Conservation (phyloP, 2,329 filamentous ascomycete species). For the Pseudogymnoascus verrucosus region DNA sequence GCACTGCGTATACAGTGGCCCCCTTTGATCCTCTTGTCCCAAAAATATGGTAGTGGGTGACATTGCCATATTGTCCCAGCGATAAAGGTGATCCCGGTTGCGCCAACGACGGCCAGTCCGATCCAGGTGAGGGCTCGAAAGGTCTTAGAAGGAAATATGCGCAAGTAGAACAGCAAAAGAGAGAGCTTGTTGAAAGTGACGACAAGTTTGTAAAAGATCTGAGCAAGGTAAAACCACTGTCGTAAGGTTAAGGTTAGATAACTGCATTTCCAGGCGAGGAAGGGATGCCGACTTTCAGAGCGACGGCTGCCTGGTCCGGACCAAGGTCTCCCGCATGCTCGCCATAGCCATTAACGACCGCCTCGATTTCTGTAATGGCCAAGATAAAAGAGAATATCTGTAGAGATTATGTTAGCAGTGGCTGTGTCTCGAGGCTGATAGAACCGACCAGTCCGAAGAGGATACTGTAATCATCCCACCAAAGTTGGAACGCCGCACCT, state of each 20-base stretch:
- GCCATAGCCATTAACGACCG: not conserved
- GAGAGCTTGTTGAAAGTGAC: constrained; percentile 34
- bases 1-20: constrained; percentile 35
- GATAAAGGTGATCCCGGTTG: constrained; percentile 28
- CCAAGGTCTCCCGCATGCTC: not conserved
- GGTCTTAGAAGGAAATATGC: constrained; percentile 31
- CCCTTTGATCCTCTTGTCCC: constrained; percentile 30
- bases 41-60: constrained; percentile 33
- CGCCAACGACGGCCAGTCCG: constrained; percentile 27
- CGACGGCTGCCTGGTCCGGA: not conserved
- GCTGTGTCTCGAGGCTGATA: not conserved
- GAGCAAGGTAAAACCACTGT: constrained; percentile 25
- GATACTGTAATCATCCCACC: not conserved
- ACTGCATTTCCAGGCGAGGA: not conserved
- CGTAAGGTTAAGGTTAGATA: constrained; percentile 16
- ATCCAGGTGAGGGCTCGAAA: constrained; percentile 29
- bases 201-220: constrained; percentile 33
- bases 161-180: constrained; percentile 35
- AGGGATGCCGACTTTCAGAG: not conserved
- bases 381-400: not conserved
- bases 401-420: not conserved
- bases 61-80: constrained; percentile 32
- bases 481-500: not conserved
- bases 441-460: not conserved
- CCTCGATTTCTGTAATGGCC: not conserved